Base-by-base conservation (phyloP, 2,329 filamentous ascomycete genomes). In the Penicillium sp. region DNA sequence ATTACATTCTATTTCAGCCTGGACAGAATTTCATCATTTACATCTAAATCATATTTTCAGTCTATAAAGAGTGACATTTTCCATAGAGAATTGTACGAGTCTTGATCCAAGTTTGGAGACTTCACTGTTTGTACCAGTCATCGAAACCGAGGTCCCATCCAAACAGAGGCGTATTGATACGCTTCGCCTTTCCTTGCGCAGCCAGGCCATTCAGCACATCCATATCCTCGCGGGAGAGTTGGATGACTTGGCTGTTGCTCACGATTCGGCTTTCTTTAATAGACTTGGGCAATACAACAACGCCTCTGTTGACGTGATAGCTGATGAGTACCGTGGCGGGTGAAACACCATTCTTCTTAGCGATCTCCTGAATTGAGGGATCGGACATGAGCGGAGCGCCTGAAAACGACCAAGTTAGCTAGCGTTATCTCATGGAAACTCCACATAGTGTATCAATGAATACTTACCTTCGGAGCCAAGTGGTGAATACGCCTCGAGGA, bases 401-500 rank as follows among this genome's bases (percentile, higher is more conserved):
- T 58, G 20, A 7, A 34, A 39, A 27, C 12, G 5, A 32, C 13
- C 30, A 33, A n/a, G n/a, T 52, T 47, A 55, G 46, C 21, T 15
- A 24, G 12, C 17, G 17, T 21, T 24, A 7, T n/a, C 30, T 32
- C 15, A 43, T 15, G 5, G n/a, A 42, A 24, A 7, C 12, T 4
- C 12, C 13, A n/a, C 2, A 29, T 7, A 24, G 8, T 15, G 6
- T 23, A 8, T 24, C 1, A 40, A 40, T 1, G 44, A 21, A 24
- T 12, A 55, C 46, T 18, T 42, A 54, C 54, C 47, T 48, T 51
- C 44, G 3, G 55, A 58, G 2, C 55, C 55, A 29, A 73, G 60
- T n/a, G 70, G 70, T 23, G 54, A 71, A 55, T 68, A 74, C 8
- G 71, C 71, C 24, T 71, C 67, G 10, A 72, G 63, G n/a, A 68